These are phyloP conservation scores for Colletotrichum sp. DNA, from an alignment of 2,329 filamentous ascomycete species.

Conservation along the genomic window DNA sequence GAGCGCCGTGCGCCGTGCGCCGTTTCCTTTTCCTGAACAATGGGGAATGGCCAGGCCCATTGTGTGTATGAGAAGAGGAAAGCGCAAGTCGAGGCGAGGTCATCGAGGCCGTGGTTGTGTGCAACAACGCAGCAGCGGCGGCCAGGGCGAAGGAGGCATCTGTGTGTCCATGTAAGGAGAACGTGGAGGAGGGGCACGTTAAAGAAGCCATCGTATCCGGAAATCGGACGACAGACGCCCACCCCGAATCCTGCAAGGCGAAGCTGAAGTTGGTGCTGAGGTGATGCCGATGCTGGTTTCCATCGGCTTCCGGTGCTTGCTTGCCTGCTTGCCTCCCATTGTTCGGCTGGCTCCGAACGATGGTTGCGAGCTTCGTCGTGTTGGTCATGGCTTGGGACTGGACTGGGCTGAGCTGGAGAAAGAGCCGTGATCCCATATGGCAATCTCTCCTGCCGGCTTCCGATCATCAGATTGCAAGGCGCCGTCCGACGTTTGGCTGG, in stretches of 20 bases:
- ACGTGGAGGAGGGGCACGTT: background rate
- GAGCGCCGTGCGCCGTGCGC: slow-evolving; percentile 6
- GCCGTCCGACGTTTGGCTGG: background rate
- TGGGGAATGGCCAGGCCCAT: background rate
- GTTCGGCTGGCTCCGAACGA: background rate
- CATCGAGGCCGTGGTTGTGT: background rate
- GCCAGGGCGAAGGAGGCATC: background rate
- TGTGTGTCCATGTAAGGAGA: background rate
- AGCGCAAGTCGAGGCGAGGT: background rate
- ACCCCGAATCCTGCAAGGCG: background rate
- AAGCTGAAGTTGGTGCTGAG: background rate
- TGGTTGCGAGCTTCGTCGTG: background rate
- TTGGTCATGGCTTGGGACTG: background rate
- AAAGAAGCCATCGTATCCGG: background rate
- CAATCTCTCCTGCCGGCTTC: background rate
- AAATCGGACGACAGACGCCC: background rate
- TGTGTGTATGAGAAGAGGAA: background rate
- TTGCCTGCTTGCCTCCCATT: background rate
- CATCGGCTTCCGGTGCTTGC: background rate
- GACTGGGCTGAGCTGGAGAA: background rate
- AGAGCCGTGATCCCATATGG: background rate
- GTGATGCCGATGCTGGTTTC: background rate
- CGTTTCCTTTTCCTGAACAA: background rate
- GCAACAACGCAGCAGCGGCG: background rate
- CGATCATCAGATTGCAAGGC: background rate